Evolutionary conservation across 768 basidiomycete species (phyloP).

Genomic region (Postia placenta): DNA sequence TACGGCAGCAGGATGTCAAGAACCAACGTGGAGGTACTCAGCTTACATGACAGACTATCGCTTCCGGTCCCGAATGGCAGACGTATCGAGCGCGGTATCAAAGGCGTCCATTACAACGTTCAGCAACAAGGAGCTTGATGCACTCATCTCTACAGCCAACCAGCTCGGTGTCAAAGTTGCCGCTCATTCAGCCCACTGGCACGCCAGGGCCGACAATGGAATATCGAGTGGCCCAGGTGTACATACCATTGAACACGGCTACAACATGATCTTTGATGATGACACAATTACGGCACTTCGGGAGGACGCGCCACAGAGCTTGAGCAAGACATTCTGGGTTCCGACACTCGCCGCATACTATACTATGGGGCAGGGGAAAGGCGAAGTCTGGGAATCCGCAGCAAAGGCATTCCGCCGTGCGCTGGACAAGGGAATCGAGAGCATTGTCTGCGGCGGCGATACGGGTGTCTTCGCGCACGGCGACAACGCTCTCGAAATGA

Average conservation of each 20-base stretch:
- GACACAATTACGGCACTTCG: neutral
- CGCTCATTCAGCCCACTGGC: constrained; percentile 39
- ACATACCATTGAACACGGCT: constrained; percentile 57
- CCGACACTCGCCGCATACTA: constrained; percentile 53
- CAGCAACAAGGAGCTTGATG: constrained; percentile 35
- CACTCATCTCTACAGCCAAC: constrained; percentile 48
- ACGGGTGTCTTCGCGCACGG: constrained; percentile 62
- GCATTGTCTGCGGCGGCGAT: constrained; percentile 58
- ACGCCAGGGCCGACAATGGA: constrained; percentile 8
- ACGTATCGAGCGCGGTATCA: constrained; percentile 33
- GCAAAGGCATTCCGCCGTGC: constrained; percentile 38
- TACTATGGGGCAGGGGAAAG: constrained; percentile 18
- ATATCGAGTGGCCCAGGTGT: constrained; percentile 20
- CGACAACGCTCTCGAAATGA: constrained; percentile 53
- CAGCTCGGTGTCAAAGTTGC: constrained; percentile 50
- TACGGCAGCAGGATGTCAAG: no score
- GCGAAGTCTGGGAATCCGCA: constrained; percentile 32
- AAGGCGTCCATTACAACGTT: constrained; percentile 38
- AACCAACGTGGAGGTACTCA: neutral
- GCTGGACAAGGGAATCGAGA: constrained; percentile 35
- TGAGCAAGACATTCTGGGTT: constrained; percentile 39
- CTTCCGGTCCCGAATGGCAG: constrained; percentile 37
- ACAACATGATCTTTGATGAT: constrained; percentile 18
- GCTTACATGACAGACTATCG: constrained; percentile 41
- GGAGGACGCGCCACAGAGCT: constrained; percentile 1